Conservation (phyloP, 306 rosid genomes). For the Sesbania bispinosa region DNA sequence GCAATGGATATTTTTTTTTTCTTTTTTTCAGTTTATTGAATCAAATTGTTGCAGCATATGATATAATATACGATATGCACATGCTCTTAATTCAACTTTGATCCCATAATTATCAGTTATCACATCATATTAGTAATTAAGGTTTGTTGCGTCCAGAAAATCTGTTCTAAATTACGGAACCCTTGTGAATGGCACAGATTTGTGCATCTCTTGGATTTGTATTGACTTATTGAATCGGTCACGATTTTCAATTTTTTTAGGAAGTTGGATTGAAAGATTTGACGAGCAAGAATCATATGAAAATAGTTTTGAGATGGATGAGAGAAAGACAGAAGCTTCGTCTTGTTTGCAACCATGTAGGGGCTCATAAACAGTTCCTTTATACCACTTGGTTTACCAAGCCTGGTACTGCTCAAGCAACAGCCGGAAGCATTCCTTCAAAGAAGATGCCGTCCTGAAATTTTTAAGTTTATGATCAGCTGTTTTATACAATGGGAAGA, state of each 20-base stretch:
- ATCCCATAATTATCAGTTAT: neutral
- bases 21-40: neutral
- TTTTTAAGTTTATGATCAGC: neutral
- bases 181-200: neutral
- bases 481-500: constrained; percentile 5
- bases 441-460: constrained; percentile 33
- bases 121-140: neutral
- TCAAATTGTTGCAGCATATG: neutral
- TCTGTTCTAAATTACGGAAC: neutral
- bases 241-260: constrained; percentile 26
- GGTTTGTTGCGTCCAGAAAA: neutral
- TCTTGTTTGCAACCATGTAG: constrained; percentile 74
- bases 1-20: neutral
- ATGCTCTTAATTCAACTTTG: neutral
- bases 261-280: constrained; percentile 80
- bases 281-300: constrained; percentile 86
- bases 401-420: constrained; percentile 31
- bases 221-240: neutral
- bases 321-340: constrained; percentile 86
- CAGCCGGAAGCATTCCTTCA: constrained; percentile 31
- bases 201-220: neutral
- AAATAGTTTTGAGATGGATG: constrained; percentile 87
- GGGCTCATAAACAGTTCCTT: constrained; percentile 79
- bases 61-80: neutral
- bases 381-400: constrained; percentile 85